A percentile compares a stretch with the other conserved stretches of the same genome.
Conservation (phyloP, 352 stramenopile species). For the Pythium sukuiense region DNA sequence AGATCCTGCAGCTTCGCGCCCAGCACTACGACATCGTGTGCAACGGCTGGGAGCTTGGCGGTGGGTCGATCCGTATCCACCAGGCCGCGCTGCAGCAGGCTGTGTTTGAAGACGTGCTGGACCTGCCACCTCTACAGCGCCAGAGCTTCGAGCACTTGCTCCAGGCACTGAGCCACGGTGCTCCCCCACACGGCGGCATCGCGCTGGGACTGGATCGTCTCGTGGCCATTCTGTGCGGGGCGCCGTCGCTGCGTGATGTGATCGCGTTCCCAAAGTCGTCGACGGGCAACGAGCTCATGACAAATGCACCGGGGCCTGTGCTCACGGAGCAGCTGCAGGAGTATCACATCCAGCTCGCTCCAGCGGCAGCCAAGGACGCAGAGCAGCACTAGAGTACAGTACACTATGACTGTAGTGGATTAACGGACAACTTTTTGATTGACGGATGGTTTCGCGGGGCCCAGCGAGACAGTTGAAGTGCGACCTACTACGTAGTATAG, state of each 20-base stretch:
- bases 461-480: neutral
- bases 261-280: constrained; percentile 92
- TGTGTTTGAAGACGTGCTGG: constrained; percentile 78
- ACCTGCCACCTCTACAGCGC: constrained; percentile 60
- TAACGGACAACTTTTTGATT: neutral
- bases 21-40: constrained; percentile 90
- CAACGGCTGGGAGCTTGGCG: constrained; percentile 87
- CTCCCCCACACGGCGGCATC: constrained; percentile 84
- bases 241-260: constrained; percentile 80
- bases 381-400: neutral
- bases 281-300: constrained; percentile 88
- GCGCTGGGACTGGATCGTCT: constrained; percentile 86
- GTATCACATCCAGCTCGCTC: constrained; percentile 70
- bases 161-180: constrained; percentile 72
- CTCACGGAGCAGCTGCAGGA: constrained; percentile 67
- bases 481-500: too few relatives aligned
- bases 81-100: constrained; percentile 64
- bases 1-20: constrained; percentile 60
- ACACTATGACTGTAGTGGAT: too few relatives aligned
- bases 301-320: constrained; percentile 67
- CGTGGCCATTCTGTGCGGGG: constrained; percentile 79
- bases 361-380: constrained; percentile 21
- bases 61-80: constrained; percentile 87
- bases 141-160: constrained; percentile 86
- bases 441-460: neutral